These are phyloP conservation scores for Phialophora chinensis DNA, from an alignment of 2,329 filamentous ascomycete species.

Conservation along the genomic window DNA sequence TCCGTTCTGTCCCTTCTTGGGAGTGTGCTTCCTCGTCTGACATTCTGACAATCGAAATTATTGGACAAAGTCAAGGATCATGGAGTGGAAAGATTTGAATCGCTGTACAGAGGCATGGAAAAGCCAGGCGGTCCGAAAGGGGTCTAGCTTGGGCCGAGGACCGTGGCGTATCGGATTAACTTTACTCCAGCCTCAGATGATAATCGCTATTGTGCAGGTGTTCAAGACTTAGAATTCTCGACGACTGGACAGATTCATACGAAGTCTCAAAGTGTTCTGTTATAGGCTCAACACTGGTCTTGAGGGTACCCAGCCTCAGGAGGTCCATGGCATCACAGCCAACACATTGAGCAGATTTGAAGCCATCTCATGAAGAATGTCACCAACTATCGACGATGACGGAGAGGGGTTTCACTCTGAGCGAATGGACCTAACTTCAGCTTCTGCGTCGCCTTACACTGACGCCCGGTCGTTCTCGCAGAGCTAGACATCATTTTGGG, in stretches of 20 bases:
- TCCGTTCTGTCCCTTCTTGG: conserved; percentile 21
- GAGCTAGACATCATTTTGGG: too few relatives aligned
- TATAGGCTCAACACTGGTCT: neutral
- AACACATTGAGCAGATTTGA: neutral
- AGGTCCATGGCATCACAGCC: neutral
- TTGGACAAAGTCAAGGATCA: neutral
- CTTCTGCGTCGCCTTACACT: neutral
- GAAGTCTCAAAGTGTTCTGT: neutral
- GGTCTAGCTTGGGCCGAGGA: neutral
- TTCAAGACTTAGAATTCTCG: neutral
- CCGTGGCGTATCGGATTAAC: neutral
- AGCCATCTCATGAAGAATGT: neutral
- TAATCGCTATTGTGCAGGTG: neutral
- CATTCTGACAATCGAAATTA: conserved; percentile 8
- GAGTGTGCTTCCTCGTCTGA: conserved; percentile 16
- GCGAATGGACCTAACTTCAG: neutral
- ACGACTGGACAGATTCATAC: neutral
- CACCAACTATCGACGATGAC: neutral
- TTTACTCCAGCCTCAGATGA: neutral
- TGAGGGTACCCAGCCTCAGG: neutral
- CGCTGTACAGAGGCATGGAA: neutral
- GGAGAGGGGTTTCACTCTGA: too few relatives aligned
- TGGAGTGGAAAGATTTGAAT: neutral
- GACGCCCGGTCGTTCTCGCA: too few relatives aligned
- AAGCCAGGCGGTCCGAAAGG: neutral